Percentiles rank a stretch among this genome's conserved stretches.
These are phyloP conservation scores for Suzukiozyma palmioleophila DNA, from an alignment of 1,139 yeast genomes.

Conservation along the genomic window DNA sequence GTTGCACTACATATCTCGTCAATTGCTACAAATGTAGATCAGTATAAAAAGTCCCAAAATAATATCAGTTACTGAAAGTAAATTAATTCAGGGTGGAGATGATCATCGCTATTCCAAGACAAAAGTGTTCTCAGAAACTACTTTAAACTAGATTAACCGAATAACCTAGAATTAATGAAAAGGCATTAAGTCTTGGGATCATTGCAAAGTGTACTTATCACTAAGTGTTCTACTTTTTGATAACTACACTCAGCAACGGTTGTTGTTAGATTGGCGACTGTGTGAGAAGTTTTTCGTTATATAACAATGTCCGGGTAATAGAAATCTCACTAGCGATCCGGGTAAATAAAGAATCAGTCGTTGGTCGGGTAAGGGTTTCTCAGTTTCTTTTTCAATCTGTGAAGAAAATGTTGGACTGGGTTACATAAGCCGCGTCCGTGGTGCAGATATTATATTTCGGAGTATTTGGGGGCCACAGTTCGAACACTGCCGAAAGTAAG, in stretches of 20 bases:
- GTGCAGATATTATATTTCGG: too few relatives aligned
- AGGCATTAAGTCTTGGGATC: conserved; percentile 43
- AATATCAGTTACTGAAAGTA: conserved; percentile 16
- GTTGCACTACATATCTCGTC: too few relatives aligned
- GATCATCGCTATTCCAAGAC: conserved; percentile 43
- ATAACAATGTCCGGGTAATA: too few relatives aligned
- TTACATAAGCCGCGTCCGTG: too few relatives aligned
- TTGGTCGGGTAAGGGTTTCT: too few relatives aligned
- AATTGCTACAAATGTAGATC: conserved; percentile 27
- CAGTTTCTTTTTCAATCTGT: too few relatives aligned
- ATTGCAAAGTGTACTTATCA: background rate
- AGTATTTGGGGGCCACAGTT: too few relatives aligned
- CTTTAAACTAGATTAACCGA: conserved; percentile 49
- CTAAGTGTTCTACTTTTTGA: background rate
- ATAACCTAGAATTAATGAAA: conserved; percentile 49
- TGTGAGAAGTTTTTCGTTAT: too few relatives aligned
- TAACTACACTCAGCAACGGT: background rate
- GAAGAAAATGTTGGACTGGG: too few relatives aligned
- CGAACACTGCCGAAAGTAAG: too few relatives aligned
- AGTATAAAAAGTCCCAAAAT: conserved; percentile 37
- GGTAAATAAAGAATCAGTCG: too few relatives aligned
- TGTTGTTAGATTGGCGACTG: background rate
- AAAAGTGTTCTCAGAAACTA: conserved; percentile 48
- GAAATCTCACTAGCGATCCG: too few relatives aligned
- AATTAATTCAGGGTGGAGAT: conserved; percentile 45